Evolutionary conservation across 352 stramenopile genomes (phyloP).

Genomic region (Globisporangium yorkense): DNA sequence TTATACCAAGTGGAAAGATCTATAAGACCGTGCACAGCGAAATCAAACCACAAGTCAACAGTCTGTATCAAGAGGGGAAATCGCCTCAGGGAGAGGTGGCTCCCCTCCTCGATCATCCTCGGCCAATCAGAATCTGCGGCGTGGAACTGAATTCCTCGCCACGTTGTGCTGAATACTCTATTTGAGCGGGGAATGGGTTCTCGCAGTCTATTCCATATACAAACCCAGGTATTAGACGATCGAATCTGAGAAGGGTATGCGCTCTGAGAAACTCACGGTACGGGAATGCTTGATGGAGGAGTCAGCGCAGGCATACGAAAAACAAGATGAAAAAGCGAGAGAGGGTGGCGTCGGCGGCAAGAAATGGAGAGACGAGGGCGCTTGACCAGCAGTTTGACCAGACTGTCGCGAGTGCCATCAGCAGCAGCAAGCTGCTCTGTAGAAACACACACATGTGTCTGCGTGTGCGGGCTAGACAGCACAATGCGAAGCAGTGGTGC

Average conservation of each 20-base stretch:
- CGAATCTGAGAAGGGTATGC: not conserved
- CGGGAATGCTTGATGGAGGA: not conserved
- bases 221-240: not conserved
- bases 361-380: too few relatives aligned
- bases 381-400: too few relatives aligned
- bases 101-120: not conserved
- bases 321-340: too few relatives aligned
- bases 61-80: not conserved
- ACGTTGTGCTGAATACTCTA: not conserved
- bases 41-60: too few relatives aligned
- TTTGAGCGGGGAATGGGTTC: not conserved
- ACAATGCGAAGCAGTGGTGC: too few relatives aligned
- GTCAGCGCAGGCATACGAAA: not conserved
- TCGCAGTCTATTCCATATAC: not conserved
- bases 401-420: too few relatives aligned
- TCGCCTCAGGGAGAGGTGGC: not conserved
- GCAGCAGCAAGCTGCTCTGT: too few relatives aligned
- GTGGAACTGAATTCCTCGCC: constrained; percentile 15
- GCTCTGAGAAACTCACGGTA: not conserved
- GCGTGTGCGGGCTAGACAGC: too few relatives aligned
- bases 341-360: too few relatives aligned
- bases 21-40: not conserved
- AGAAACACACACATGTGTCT: too few relatives aligned
- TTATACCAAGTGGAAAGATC: not conserved
- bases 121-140: constrained; percentile 8